Base-by-base conservation (phyloP, 176 grass and related monocot genomes). In the Carex myosuroides region DNA sequence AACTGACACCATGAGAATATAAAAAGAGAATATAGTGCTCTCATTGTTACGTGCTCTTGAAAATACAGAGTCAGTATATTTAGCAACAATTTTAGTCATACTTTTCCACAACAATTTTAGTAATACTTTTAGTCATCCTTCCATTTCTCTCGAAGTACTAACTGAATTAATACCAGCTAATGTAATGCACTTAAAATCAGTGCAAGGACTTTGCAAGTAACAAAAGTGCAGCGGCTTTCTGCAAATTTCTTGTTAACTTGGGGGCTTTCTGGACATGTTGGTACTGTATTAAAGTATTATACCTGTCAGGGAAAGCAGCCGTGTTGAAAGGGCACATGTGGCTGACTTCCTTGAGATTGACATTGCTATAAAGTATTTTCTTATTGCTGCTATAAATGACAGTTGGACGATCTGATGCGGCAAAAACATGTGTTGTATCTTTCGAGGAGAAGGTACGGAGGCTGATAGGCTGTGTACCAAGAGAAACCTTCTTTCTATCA, bases 321-420 rank as follows among this genome's bases (percentile, higher is more conserved):
- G 95, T 92, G 83, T 98, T 94, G 64, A 98, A 98, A 84, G 90
- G 95, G 60, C 95, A 98, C 89, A 98, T 98, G 63, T 98, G 95
- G 59, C 91, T 93, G 76, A 98, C 95, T 90, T 98, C 95, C 88
- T 98, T 94, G 68, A 94, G 83, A 91, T 94, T 98, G 39, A 98
- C 92, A 93, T 98, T 98, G 83, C 92, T 98, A 83, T 98, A 98
- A 46, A 98, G 90, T 18, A 94, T 80, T 86, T 98, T 98, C 86
- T 98, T 98, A 37, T 98, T 98, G 86, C 95, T 98, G 86, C 95
- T 94, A 54, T 98, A 98, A 32, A 98, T 94, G 24, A 98, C 95
- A 84, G 95, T 93, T 24, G 95, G 95, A 70, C 95, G 92, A 94
- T 98, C 95, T 52, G 95, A 98, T 22, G 92, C 94, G 75, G 95